Base-by-base conservation (phyloP, 2,329 filamentous ascomycete genomes). In the Fusarium palustre region DNA sequence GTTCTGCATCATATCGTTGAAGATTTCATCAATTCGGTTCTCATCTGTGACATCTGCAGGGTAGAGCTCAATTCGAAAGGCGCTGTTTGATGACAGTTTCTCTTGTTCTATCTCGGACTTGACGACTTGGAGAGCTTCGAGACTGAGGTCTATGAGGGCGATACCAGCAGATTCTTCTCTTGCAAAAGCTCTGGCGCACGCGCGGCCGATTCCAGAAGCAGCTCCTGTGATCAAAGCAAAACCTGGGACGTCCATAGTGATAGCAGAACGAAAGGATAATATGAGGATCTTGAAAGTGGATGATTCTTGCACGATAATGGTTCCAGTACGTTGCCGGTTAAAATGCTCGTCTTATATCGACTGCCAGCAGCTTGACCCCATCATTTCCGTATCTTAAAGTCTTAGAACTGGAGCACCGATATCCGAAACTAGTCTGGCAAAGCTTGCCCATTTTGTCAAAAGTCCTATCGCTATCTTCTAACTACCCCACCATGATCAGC, bases 31-130 rank as follows among this genome's bases (percentile, higher is more conserved):
- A 39, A 72, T 67, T 1, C 50, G 43, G 0, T 46, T 67, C 43
- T 81, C 78, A 25, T 79, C 69, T 4, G 74, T 73, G 6, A 81
- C 75, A 24, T 81, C 66, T 10, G 74, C 45, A 3, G 50, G 13
- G 25, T 71, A 68, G 0, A 64, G 24, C 12, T 64, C 33, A 4
- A 71, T 36, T 2, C 24, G 45, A 2, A 64, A 71, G 1, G 25
- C 12, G 7, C 55, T 55, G 0, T 47, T 48, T 0, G 34, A 36
- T 5, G 53, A 58, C 1, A 52, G 8, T 1, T 34, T 38, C 12
- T 71, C 50, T 1, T 34, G 38, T 15, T 75, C 72, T 18, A 77
- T 71, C 4, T 74, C 70, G 0, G 60, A 42, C 48, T 74, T 67
- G 15, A 71, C 69, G 0, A 39, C 30, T 7, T 55, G 36, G 1